Base-by-base conservation (phyloP, 129 eudicot genomes). In the Flaveria bidentis region DNA sequence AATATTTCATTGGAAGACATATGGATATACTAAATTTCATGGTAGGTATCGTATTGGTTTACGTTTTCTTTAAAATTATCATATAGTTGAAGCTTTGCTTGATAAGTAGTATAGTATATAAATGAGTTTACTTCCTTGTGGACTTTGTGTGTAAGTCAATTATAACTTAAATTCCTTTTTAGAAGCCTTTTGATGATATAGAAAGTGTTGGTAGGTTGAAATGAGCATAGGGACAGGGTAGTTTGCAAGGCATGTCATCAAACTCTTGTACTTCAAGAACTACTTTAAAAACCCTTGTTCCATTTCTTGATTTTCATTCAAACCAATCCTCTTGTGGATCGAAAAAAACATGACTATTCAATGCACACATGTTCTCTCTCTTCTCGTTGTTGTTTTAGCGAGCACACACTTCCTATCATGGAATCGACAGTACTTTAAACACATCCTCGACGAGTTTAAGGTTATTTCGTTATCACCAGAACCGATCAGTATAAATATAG, bases 181-280 rank as follows among this genome's bases (percentile, higher is more conserved):
- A 39, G 42, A 22, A 42, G 39, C 42, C 69, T 51, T 57, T 61
- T 42, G 9, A 41, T 74, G 39, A 23, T 16, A 44, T 10, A 26
- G 22, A 61, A 63, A 71, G 82, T 70, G 76, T 78, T 56, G 82
- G 83, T 76, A 44, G 82, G 80, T 84, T 75, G 76, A 66, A 72
- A 80, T 73, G 70, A 71, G 73, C 72, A 73, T 56, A 82, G 81
- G 86, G 87, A 82, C 84, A 84, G 92, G 86, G 96, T 92, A 72
- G 72, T 90, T 89, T 92, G 87, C 88, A 92, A 89, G 97, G 69
- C 96, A 92, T 83, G 85, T 77, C 83, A 89, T 76, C 73, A 76
- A 70, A 87, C 80, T 72, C 93, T 88, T 92, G 8, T 75, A 92
- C 96, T 92, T 86, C 96, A 92, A 87, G 87, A 77, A 89, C 88